These are phyloP conservation scores for Amanita jacksonii DNA, from an alignment of 768 basidiomycete genomes.

Conservation along the genomic window DNA sequence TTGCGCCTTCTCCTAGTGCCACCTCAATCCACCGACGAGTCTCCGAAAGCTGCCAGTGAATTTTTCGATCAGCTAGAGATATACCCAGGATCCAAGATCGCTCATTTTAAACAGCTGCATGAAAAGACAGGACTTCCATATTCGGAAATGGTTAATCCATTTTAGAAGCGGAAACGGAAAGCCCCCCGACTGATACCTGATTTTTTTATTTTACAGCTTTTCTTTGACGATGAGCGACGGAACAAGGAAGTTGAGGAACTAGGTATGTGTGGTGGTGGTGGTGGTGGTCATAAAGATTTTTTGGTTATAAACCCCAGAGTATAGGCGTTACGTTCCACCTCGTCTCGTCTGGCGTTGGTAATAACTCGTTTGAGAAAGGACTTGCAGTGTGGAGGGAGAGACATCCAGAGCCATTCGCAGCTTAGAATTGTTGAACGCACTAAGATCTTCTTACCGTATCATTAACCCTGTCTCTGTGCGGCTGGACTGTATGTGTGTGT, in stretches of 20 bases:
- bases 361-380: constrained; percentile 60
- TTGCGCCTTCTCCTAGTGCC: constrained; percentile 53
- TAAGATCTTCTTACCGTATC: no score
- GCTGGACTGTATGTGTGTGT: no score
- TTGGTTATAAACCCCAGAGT: no score
- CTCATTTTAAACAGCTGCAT: constrained; percentile 71
- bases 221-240: constrained; percentile 65
- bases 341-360: constrained; percentile 53
- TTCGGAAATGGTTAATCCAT: constrained; percentile 54
- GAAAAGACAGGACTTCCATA: constrained; percentile 69
- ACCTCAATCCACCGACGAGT: constrained; percentile 22
- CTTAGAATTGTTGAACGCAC: no score
- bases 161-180: not conserved
- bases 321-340: constrained; percentile 76
- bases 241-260: constrained; percentile 55
- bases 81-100: constrained; percentile 75
- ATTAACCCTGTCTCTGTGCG: no score
- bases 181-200: not conserved
- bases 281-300: no score
- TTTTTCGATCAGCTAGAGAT: constrained; percentile 70
- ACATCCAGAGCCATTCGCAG: no score
- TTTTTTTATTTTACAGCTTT: constrained; percentile 28
- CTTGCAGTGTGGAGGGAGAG: constrained; percentile 58
- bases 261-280: constrained; percentile 25
- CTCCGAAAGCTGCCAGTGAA: constrained; percentile 37